Base-by-base conservation (phyloP, 306 rosid genomes). In the Cajanus cajan region DNA sequence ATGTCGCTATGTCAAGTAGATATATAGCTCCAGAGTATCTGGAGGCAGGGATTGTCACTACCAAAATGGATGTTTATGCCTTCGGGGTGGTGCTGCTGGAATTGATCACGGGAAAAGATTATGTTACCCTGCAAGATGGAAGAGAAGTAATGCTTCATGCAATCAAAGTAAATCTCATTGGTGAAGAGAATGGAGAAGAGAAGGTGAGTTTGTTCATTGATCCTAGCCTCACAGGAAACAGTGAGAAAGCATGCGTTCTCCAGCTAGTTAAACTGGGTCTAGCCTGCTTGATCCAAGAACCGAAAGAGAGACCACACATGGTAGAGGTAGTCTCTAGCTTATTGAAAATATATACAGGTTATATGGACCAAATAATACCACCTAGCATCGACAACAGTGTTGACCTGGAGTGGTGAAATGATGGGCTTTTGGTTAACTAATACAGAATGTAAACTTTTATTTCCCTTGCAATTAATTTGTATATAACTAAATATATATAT, bases 51-150 rank as follows among this genome's bases (percentile, higher is more conserved):
- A 36, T 75, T 8, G 83, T 84, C 40, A 76, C 88, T 51, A 77
- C 93, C 48, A 77, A 90, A 80, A 73, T 85, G 79, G 97, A 90
- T 62, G 89, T 90, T 13, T 93, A 82, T 31, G 92, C 92, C 33
- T 89, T 83, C 31, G 92, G 94, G 43, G 86, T 84, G 74, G 86
- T 93, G 63, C 41, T 90, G 69, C 45, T 90, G 84, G 94, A 93
- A 79, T 71, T 90, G 66, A 80, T 93, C 61, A 88, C 87, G 0
- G 80, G 93, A 47, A 85, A 84, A 70, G 87, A 85, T 48, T 88
- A 86, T 19, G 14, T 79, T 24, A n/a, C 40, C 6, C 55, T 24
- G 7, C 85, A 84, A 64, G 83, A 85, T 57, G 93, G 92, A 48
- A 80, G 43, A 59, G 80, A 81, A 52, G 85, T 77, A 16, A 76